Base-by-base conservation (phyloP, 805 yeast species). In the Henningerozyma blattae region DNA sequence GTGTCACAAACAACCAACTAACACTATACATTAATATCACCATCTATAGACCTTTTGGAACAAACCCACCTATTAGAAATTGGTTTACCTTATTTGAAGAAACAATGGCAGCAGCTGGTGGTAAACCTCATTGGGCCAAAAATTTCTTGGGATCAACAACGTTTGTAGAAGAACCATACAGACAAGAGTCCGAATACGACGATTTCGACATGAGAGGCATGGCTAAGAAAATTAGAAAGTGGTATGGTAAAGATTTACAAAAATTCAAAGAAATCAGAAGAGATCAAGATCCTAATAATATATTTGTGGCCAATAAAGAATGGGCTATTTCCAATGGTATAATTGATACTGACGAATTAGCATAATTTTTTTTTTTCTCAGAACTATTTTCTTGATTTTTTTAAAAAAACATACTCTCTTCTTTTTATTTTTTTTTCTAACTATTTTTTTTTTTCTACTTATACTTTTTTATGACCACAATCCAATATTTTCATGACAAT, bases 111-210 rank as follows among this genome's bases (percentile, higher is more conserved):
- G 75, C 72, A 18, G 86, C 80, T 19, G 86, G 81, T 25, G 98
- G 98, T 29, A 82, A 77, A 54, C 98, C 98, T 2, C 98, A 89
- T 57, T 89, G 98, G 98, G 98, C 98, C 14, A 89, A 89, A 65
- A 87, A 86, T 58, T 89, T 85, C 56, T 64, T 82, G 36, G 94
- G 94, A 1, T 61, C 70, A 3, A 47, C 51, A 3, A 56, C 61
- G 10, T 44, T 53, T 46, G 54, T 57, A 5, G 49, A 50, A 6
- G 46, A 55, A 31, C 39, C 54, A 41, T 33, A 40, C 27, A 47
- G 54, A 37, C 51, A 50, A 3, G 70, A 67, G 34, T 53, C 62
- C 31, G 52, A 62, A 28, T 64, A 61, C 35, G 59, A 62, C 34
- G 77, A 72, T 41, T 79, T 77, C 41, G 76, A 79, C 39, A 82